These are phyloP conservation scores for Metschnikowia arizonensis DNA, from an alignment of 805 yeast genomes.

Conservation along the genomic window DNA sequence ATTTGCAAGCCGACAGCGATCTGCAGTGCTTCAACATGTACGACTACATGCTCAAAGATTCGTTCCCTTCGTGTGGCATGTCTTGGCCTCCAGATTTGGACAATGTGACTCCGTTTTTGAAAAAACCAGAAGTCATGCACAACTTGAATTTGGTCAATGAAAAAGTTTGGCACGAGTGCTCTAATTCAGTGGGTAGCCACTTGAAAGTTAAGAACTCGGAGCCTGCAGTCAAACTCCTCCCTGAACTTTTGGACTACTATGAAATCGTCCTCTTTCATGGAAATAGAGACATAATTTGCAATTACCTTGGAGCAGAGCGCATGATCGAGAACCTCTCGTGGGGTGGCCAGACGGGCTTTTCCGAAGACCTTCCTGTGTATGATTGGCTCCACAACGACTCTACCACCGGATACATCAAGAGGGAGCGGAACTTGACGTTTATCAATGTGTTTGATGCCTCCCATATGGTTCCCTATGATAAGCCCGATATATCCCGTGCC, in stretches of 20 bases:
- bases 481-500: conserved; percentile 65
- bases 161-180: conserved; percentile 76
- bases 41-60: conserved; percentile 66
- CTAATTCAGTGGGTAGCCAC: conserved; percentile 47
- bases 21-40: conserved; percentile 76
- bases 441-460: conserved; percentile 71
- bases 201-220: conserved; percentile 50
- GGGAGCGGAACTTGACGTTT: conserved; percentile 71
- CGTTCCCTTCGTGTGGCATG: conserved; percentile 83
- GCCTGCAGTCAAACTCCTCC: conserved; percentile 66
- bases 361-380: conserved; percentile 26
- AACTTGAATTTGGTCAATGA: conserved; percentile 47
- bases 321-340: conserved; percentile 60
- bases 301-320: conserved; percentile 68
- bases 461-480: conserved; percentile 92
- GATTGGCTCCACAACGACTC: conserved; percentile 45
- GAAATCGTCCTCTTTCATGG: conserved; percentile 81
- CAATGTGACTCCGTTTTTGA: conserved; percentile 48
- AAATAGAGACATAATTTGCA: conserved; percentile 84
- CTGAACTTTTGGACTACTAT: conserved; percentile 52
- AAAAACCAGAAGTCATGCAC: conserved; percentile 40
- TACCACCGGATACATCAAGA: conserved; percentile 36
- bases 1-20: conserved; percentile 25
- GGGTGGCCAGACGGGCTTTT: conserved; percentile 50
- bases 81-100: conserved; percentile 79